Evolutionary conservation across 306 rosid species (phyloP).

Genomic region (Astragalus glycyphyllos): DNA sequence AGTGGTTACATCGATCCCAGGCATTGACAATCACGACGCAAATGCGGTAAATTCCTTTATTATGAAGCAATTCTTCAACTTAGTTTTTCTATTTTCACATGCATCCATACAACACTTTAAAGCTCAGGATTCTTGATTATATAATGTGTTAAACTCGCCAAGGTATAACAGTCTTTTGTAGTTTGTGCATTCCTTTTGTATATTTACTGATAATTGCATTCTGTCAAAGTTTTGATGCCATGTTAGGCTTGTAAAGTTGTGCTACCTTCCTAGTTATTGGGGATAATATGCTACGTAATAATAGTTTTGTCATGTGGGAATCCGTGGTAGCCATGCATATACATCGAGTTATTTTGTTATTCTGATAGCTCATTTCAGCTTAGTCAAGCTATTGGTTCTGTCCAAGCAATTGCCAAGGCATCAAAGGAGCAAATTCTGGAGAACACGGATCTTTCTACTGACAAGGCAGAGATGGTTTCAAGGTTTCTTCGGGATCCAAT

Average conservation of each 20-base stretch:
- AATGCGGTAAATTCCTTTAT: slow-evolving; percentile 64
- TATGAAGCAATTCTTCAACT: slow-evolving; percentile 25
- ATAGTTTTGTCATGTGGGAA: neutral
- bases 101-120: slow-evolving; percentile 1
- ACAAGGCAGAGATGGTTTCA: slow-evolving; percentile 71
- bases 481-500: slow-evolving; percentile 82
- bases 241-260: slow-evolving; percentile 4
- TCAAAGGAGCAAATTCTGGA: slow-evolving; percentile 75
- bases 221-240: slow-evolving; percentile 33
- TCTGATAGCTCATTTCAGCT: slow-evolving; percentile 62
- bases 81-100: slow-evolving; percentile 34
- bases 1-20: slow-evolving; percentile 80
- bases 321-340: slow-evolving; percentile 26
- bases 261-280: neutral
- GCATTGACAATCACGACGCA: slow-evolving; percentile 85
- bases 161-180: neutral
- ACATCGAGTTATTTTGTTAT: slow-evolving; percentile 39
- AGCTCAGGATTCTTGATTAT: slow-evolving; percentile 22
- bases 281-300: neutral
- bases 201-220: slow-evolving; percentile 14
- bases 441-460: slow-evolving; percentile 86
- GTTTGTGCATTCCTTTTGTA: slow-evolving; percentile 19
- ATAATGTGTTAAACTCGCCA: slow-evolving; percentile 24
- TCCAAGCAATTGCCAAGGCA: slow-evolving; percentile 83
- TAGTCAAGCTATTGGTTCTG: slow-evolving; percentile 85